phyloP scores from a whole-genome alignment of 305 asterid species.

The Solanum aculeatissimum region DNA sequence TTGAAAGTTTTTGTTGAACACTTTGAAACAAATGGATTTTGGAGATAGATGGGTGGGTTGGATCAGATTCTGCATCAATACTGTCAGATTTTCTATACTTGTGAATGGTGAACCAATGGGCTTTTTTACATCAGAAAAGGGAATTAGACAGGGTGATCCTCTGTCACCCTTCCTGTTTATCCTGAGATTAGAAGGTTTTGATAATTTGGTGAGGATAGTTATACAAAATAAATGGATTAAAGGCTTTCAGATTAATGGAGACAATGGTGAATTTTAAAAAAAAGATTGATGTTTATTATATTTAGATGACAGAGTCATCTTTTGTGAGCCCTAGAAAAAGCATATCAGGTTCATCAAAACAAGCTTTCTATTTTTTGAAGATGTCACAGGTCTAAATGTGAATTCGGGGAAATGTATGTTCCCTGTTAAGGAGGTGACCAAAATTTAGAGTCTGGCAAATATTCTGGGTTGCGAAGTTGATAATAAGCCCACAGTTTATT shows the following conservation, averaged over 20 bases:
- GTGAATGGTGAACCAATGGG: background rate
- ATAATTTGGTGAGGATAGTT: background rate
- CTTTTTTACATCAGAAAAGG: background rate
- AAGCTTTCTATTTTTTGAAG: background rate
- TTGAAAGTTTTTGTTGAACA: background rate
- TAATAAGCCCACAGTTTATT: background rate
- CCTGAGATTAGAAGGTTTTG: background rate
- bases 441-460: background rate
- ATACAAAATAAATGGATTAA: background rate
- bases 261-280: background rate
- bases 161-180: background rate
- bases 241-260: background rate
- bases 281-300: background rate
- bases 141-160: background rate
- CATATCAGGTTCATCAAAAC: background rate
- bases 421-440: background rate
- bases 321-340: background rate
- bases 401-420: background rate
- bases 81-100: background rate
- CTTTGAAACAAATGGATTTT: background rate
- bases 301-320: background rate
- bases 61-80: background rate
- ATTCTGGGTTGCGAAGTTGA: background rate
- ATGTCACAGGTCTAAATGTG: background rate
- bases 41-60: background rate